These are phyloP conservation scores for Pseudopyricularia javanii DNA, from an alignment of 2,329 filamentous ascomycete genomes.

Conservation along the genomic window DNA sequence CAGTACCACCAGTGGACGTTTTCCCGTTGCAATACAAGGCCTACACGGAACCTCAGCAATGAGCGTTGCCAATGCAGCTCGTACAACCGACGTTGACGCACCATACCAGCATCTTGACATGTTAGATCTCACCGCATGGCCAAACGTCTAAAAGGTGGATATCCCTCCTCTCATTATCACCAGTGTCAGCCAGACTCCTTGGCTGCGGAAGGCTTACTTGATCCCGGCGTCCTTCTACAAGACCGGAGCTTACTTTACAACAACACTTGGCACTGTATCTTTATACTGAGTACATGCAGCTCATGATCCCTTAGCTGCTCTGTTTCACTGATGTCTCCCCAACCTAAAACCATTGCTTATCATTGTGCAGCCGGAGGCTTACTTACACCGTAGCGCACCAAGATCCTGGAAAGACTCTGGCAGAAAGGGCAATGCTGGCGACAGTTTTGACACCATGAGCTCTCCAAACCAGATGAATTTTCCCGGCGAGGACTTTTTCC, in stretches of 20 bases:
- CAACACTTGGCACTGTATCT: neutral
- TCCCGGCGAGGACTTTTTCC: conserved; percentile 4
- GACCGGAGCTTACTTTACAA: neutral
- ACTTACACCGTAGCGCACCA: neutral
- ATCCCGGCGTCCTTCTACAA: neutral
- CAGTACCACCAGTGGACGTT: too few species aligned
- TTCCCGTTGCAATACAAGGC: too few species aligned
- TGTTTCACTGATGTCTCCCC: neutral
- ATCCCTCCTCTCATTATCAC: neutral
- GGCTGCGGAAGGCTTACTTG: neutral
- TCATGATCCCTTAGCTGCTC: neutral
- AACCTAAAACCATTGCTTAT: neutral
- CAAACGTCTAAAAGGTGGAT: neutral
- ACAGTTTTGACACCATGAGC: neutral
- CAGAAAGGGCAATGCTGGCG: neutral
- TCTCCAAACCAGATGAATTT: neutral
- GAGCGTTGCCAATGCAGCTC: too few species aligned
- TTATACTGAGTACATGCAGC: neutral
- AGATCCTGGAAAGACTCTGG: neutral
- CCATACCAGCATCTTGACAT: neutral
- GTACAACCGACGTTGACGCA: too few species aligned
- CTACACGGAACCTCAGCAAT: too few species aligned
- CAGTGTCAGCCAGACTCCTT: neutral
- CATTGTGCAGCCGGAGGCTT: neutral
- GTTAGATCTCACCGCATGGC: neutral